These are phyloP conservation scores for Thraustotheca clavata DNA, from an alignment of 352 stramenopile species.

Conservation along the genomic window DNA sequence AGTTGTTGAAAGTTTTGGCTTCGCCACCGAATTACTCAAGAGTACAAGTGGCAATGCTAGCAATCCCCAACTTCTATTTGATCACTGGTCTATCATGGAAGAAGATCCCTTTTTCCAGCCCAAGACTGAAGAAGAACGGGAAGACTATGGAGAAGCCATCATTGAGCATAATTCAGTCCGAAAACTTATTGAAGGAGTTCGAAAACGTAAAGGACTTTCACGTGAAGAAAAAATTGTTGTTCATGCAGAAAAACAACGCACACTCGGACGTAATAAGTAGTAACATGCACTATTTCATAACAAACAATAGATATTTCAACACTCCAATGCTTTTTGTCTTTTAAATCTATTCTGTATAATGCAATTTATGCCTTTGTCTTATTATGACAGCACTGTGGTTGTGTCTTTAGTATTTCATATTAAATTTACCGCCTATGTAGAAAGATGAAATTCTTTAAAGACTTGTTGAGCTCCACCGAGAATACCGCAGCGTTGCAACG, in stretches of 20 bases:
- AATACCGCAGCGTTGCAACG: too few relatives aligned
- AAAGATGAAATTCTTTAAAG: too few relatives aligned
- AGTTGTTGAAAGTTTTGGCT: constrained; percentile 91
- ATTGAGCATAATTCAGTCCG: constrained; percentile 91
- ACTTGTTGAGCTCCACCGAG: too few relatives aligned
- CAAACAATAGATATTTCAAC: too few relatives aligned
- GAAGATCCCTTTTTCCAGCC: constrained; percentile 96
- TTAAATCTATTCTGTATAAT: neutral
- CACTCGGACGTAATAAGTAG: constrained; percentile 83
- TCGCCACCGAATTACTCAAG: constrained; percentile 90
- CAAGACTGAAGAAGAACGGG: constrained; percentile 91
- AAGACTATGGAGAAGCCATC: constrained; percentile 91
- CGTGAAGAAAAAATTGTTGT: constrained; percentile 94
- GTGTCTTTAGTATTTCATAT: neutral
- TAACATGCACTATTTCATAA: too few relatives aligned
- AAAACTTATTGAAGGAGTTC: constrained; percentile 90
- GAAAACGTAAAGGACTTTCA: constrained; percentile 90
- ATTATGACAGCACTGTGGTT: neutral
- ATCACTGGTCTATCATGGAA: constrained; percentile 90
- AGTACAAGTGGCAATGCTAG: constrained; percentile 93
- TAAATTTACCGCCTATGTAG: too few relatives aligned
- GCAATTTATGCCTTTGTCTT: neutral
- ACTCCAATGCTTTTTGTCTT: too few relatives aligned
- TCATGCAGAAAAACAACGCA: constrained; percentile 95
- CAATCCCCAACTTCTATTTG: constrained; percentile 93